phyloP scores from a whole-genome alignment of 2,329 filamentous ascomycete species.

The Fusarium pseudonygamai region DNA sequence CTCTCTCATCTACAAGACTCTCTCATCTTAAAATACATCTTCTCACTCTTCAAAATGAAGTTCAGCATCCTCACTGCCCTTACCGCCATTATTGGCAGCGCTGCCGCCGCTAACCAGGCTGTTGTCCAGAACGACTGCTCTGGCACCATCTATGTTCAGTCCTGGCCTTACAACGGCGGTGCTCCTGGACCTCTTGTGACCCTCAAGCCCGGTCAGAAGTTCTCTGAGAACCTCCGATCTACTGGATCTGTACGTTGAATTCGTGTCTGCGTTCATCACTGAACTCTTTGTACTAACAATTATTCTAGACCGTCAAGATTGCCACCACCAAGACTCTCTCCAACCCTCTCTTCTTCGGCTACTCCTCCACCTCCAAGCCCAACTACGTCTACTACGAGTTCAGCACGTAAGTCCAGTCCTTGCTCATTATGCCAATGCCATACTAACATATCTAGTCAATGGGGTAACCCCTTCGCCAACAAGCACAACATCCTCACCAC shows the following conservation, averaged over 20 bases:
- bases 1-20: not conserved
- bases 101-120: slow-evolving; percentile 48
- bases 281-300: too few relatives aligned
- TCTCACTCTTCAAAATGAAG: slow-evolving; percentile 45
- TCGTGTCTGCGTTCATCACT: too few relatives aligned
- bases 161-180: slow-evolving; percentile 47
- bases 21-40: not conserved
- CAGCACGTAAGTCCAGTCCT: slow-evolving; percentile 49
- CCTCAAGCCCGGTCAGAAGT: slow-evolving; percentile 47
- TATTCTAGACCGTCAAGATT: slow-evolving; percentile 48
- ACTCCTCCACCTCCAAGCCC: slow-evolving; percentile 50
- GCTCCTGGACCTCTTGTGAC: slow-evolving; percentile 48
- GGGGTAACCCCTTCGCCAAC: slow-evolving; percentile 53
- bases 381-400: slow-evolving; percentile 54
- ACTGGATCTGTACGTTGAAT: slow-evolving; percentile 22
- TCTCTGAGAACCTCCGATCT: slow-evolving; percentile 48
- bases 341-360: slow-evolving; percentile 54
- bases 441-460: not conserved
- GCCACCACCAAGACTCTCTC: slow-evolving; percentile 50
- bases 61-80: slow-evolving; percentile 36
- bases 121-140: slow-evolving; percentile 50
- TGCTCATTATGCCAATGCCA: too few relatives aligned
- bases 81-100: slow-evolving; percentile 45
- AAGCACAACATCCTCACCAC: slow-evolving; percentile 50
- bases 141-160: slow-evolving; percentile 50